phyloP scores from a whole-genome alignment of 768 basidiomycete genomes.

The Paxillus ammoniavirescens region DNA sequence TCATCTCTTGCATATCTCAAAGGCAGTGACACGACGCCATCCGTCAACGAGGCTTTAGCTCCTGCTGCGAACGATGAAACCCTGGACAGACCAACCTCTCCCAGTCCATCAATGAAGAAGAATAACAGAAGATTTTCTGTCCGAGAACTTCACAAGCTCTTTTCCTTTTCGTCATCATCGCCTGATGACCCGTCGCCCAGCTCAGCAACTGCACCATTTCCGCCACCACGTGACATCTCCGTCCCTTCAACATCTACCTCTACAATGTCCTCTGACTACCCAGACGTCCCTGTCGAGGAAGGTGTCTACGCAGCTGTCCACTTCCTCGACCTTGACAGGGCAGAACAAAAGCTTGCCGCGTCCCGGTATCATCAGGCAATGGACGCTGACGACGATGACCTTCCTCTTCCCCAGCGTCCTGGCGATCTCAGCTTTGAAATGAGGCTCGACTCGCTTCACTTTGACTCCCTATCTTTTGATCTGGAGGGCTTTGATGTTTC shows the following conservation, averaged over 20 bases:
- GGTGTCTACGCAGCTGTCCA: slow-evolving; percentile 12
- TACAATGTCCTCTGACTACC: slow-evolving; percentile 8
- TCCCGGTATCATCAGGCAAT: slow-evolving; percentile 4
- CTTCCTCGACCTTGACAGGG: slow-evolving; percentile 17
- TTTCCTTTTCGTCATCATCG: slow-evolving; percentile 27
- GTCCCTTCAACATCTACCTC: slow-evolving; percentile 12
- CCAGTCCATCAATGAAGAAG: slow-evolving; percentile 33
- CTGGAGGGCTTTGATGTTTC: slow-evolving; percentile 47
- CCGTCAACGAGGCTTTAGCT: slow-evolving; percentile 14
- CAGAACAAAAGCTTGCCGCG: slow-evolving; percentile 14
- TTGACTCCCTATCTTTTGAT: slow-evolving; percentile 70
- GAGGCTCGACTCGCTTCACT: slow-evolving; percentile 70
- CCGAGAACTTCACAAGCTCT: slow-evolving; percentile 35
- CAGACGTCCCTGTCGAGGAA: slow-evolving; percentile 21
- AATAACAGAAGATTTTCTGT: slow-evolving; percentile 34
- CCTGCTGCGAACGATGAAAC: slow-evolving; percentile 10
- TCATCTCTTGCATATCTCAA: slow-evolving; percentile 8
- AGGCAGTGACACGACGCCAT: slow-evolving; percentile 27
- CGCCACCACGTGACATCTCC: neutral
- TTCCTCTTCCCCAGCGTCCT: slow-evolving; percentile 12
- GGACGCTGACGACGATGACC: neutral
- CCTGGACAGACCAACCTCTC: slow-evolving; percentile 29
- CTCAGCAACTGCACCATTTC: neutral
- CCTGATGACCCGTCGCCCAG: slow-evolving; percentile 11
- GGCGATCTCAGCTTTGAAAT: slow-evolving; percentile 57